Evolutionary conservation across 129 eudicot genomes (phyloP), one percentile per base, ranked within the genome.

Genomic region (Flaveria robusta): DNA sequence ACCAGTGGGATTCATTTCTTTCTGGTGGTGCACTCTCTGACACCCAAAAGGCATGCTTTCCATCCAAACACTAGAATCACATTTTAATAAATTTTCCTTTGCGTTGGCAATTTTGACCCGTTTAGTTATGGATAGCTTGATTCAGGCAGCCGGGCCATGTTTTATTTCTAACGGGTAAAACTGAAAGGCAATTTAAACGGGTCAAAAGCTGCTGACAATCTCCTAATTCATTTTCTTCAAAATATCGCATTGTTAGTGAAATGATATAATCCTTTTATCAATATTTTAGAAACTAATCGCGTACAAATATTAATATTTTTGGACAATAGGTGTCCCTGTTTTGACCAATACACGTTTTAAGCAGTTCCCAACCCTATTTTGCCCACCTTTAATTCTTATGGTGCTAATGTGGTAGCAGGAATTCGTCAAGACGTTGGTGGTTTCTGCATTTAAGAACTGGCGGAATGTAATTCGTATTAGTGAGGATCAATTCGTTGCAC

Each of bases 11-110:
- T 46, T 75, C 56, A 23, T 74, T 31, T 70, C 66, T 65, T 62
- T 78, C 81, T 29, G 19, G 56, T 9, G 74, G 65, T 42, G 47
- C 29, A 55, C 75, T 86, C 47, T 56, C 89, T 16, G 79, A 86
- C 70, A 70, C 51, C 22, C 84, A 86, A 47, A 75, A 88, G 96
- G 96, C 83, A 77, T 45, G 76, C 50, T 74, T 77, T 65, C 56
- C 49, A 70, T 68, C 20, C n/a, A 14, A 59, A 50, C n/a, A 42
- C 66, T 56, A 54, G 62, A 64, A 55, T 58, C 54, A 7, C 50
- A 20, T 37, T 16, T 71, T 41, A 0, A 24, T 13, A 14, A 41
- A 12, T 68, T 45, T 22, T 47, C 13, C 15, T 50, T 29, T 0
- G 49, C 10, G 18, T 4, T 51, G 26, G 46, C 9, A 10, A 50